A percentile compares a stretch with the other conserved stretches of the same genome.
These are phyloP conservation scores for Dactylellina cionopaga DNA, from an alignment of 2,329 filamentous ascomycete species.

Conservation along the genomic window DNA sequence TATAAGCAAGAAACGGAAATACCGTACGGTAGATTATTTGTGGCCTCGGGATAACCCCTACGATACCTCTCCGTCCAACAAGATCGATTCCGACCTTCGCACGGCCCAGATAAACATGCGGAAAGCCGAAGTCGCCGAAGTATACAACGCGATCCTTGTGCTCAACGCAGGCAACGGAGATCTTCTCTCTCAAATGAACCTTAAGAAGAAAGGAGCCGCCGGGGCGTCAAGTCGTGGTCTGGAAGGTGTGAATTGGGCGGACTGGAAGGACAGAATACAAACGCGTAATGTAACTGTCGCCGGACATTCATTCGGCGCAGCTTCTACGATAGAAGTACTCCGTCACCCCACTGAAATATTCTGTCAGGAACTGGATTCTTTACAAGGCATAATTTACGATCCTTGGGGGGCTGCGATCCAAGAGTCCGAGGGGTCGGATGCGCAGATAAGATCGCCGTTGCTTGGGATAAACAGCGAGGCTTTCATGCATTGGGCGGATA, in stretches of 20 bases:
- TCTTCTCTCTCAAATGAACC: constrained; percentile 55
- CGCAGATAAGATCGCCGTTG: constrained; percentile 67
- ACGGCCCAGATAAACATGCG: constrained; percentile 72
- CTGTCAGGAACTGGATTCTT: constrained; percentile 69
- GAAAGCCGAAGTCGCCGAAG: constrained; percentile 73
- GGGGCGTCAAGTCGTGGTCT: constrained; percentile 69
- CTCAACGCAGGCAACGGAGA: constrained; percentile 68
- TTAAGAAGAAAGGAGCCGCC: constrained; percentile 67
- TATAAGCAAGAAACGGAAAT: constrained; percentile 61
- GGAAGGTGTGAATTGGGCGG: constrained; percentile 65
- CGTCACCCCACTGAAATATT: constrained; percentile 64
- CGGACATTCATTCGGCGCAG: constrained; percentile 75
- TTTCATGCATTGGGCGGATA: constrained; percentile 75
- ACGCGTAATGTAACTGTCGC: constrained; percentile 70
- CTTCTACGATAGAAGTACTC: constrained; percentile 71
- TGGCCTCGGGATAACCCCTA: constrained; percentile 58
- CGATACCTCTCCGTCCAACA: constrained; percentile 67
- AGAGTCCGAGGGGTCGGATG: constrained; percentile 63
- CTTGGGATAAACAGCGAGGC: constrained; percentile 74
- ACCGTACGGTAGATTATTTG: constrained; percentile 55
- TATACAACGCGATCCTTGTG: constrained; percentile 67
- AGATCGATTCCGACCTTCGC: constrained; percentile 70
- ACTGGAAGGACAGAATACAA: constrained; percentile 69
- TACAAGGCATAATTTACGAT: constrained; percentile 71
- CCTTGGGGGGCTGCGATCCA: constrained; percentile 69